Evolutionary conservation across 345 rosid genomes (phyloP), one percentile per base, ranked within the genome.

Genomic region (Brassica incana): DNA sequence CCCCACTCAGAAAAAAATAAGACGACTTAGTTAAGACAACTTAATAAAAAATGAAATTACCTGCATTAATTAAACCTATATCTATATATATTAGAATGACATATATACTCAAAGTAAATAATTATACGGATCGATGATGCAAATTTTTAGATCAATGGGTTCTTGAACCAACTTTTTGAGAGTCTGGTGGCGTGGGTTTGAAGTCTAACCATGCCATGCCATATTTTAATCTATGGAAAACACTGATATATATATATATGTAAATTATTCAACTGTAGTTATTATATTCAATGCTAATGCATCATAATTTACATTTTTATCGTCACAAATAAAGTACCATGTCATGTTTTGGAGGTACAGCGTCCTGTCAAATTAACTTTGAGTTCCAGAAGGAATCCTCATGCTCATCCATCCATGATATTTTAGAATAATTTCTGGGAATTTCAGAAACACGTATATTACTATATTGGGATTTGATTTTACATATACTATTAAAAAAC

Each of bases 181-280:
- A 59, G n/a, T 59, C 61, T 43, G 5, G n/a, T 76, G 61, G 79
- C 79, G 74, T 76, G 79, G 68, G 61, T 67, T 76, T 76, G 48
- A 68, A 76, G 61, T 62, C 79, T 67, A 59, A 59, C 52, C 80
- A 69, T 77, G 74, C 74, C 74, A 69, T 69, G 67, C 58, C 65
- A 52, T 66, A 52, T 58, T 59, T 67, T 15, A 36, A 36, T 40
- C 48, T 40, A 40, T 40, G 48, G 48, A 9, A 40, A 40, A 36
- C 9, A 36, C 43, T 36, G 43, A 36, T 36, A 36, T 36, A 36
- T 36, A 36, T 36, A 36, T 40, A 9, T 38, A 11, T 18, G 18
- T 18, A 18, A 40, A 40, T 9, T 40, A 9, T 40, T 10, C 48
- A 40, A 40, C 48, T 40, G 9, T 11, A 40, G 48, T 40, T 40